phyloP scores from a whole-genome alignment of 768 basidiomycete species.

The Favolaschia claudopus region DNA sequence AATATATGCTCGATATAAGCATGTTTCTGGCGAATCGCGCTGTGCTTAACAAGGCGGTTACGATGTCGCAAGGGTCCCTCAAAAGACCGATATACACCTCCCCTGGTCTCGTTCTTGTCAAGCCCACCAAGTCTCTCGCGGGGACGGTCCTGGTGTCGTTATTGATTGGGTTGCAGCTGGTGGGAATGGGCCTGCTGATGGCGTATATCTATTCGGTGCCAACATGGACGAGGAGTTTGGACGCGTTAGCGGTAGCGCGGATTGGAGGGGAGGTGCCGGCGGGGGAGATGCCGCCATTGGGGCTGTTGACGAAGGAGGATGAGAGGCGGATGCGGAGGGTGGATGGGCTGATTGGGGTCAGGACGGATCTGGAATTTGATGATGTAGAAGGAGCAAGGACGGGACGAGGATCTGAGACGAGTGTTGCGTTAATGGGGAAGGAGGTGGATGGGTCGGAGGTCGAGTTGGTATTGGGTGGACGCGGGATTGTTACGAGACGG shows the following conservation, averaged over 20 bases:
- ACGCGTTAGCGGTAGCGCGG: background rate
- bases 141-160: background rate
- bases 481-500: no score
- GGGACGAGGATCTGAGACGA: background rate
- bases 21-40: background rate
- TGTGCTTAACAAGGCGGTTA: conserved; percentile 1
- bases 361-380: no score
- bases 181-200: background rate
- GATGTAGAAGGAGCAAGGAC: background rate
- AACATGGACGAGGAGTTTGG: background rate
- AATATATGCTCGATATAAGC: conserved; percentile 2
- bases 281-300: background rate
- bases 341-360: background rate
- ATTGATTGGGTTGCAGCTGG: conserved; percentile 1
- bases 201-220: conserved; percentile 4
- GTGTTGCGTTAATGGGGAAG: background rate
- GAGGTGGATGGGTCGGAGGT: no score
- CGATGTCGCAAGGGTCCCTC: background rate
- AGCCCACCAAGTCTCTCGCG: background rate
- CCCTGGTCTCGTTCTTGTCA: background rate
- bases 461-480: no score
- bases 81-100: background rate
- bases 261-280: background rate
- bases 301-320: background rate
- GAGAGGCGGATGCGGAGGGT: background rate